Evolutionary conservation across 2,329 filamentous ascomycete genomes (phyloP).

Genomic region (Colletotrichum navitas): DNA sequence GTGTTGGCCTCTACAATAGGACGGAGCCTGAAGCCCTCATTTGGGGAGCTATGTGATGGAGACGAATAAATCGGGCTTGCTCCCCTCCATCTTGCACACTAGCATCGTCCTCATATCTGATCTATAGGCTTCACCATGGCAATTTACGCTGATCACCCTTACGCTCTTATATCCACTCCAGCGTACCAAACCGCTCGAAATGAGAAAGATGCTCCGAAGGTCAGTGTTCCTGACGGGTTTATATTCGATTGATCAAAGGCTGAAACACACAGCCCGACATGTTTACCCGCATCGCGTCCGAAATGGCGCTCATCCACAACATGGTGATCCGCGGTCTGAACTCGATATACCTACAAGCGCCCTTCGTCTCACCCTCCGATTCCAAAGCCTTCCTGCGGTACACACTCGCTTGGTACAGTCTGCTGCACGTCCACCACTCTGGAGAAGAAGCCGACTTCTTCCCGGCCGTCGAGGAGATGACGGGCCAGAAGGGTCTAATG

Average conservation of each 20-base stretch:
- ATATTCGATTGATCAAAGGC: background rate
- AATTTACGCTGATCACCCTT: constrained; percentile 31
- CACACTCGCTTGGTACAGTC: constrained; percentile 49
- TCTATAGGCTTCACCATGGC: background rate
- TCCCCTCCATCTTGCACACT: no score
- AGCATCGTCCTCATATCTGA: background rate
- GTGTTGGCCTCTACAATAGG: background rate
- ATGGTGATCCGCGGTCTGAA: constrained; percentile 54
- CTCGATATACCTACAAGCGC: constrained; percentile 54
- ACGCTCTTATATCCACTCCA: constrained; percentile 23
- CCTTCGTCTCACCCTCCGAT: constrained; percentile 52
- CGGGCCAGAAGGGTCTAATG: constrained; percentile 55
- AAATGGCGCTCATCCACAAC: constrained; percentile 53
- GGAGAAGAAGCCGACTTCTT: constrained; percentile 56
- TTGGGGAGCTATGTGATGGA: no score
- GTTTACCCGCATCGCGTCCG: constrained; percentile 46
- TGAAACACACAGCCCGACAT: constrained; percentile 46
- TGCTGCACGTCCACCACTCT: constrained; percentile 55
- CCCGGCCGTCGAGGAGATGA: constrained; percentile 52
- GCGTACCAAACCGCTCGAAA: background rate
- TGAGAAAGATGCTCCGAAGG: constrained; percentile 18
- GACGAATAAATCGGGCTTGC: fast-evolving
- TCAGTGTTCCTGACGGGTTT: background rate
- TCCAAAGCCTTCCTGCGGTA: constrained; percentile 51
- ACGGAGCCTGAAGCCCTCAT: background rate